Base-by-base conservation (phyloP, 768 basidiomycete genomes). In the Suillus spraguei region DNA sequence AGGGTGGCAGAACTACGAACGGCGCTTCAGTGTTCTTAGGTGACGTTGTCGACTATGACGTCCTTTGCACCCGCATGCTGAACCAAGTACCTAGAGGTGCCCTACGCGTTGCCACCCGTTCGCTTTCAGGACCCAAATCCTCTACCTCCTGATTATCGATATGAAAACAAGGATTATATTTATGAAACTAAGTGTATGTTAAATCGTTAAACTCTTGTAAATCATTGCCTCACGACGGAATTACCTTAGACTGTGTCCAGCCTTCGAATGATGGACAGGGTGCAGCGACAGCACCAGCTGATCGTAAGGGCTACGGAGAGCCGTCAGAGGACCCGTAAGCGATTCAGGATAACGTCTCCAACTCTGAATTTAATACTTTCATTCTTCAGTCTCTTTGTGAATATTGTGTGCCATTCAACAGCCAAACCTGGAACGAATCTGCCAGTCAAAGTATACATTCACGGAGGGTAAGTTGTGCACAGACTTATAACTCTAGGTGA, bases 371-470 rank as follows among this genome's bases (percentile, higher is more conserved):
- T 8, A 60, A 35, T 32, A 4, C 46, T 63, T 59, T 24, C 41
- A 61, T 11, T 56, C 49, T 32, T 38, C 39, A 90, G 89, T 1
- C 73, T 90, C 16, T 90, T 88, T 69, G 71, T 89, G 42, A 90
- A 91, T 70, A 84, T 91, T 53, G 82, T 84, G 39, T 74, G 79
- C 33, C 91, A 87, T 22, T 82, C 83, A 4, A 78, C 75, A 61
- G 71, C 71, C 67, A 73, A 70, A 75, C 78, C 80, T 54, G 70
- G 70, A 16, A 76, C 76, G 60, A 77, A 72, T 32, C 85, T 88
- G 64, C 87, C 89, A 1, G 90, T 92, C 60, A 88, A 83, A 63
- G 82, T 92, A 4, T 92, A 90, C 74, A 87, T 92, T 36, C 91
- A 93, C 62, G 91, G 90, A 72, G 90, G 89, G 88, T 89, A 70